Evolutionary conservation across 805 yeast genomes (phyloP).

Genomic region (Hanseniaspora mollemarum): DNA sequence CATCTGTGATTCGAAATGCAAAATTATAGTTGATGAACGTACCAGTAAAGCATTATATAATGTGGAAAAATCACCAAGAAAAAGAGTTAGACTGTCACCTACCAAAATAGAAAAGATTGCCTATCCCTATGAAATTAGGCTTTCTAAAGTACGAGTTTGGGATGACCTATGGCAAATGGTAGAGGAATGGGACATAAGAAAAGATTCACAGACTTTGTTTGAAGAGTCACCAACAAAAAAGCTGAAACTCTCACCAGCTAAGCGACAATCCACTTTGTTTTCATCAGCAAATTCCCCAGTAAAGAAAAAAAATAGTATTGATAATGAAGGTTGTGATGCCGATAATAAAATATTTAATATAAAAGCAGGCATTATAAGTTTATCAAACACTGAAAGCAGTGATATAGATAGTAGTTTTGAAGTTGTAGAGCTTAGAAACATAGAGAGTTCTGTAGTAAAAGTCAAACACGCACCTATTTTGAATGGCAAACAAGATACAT

Average conservation of each 20-base stretch:
- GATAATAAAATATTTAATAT: background rate
- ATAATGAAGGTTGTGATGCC: background rate
- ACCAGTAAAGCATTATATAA: too few relatives aligned
- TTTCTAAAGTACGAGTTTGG: constrained; percentile 7
- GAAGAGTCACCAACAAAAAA: background rate
- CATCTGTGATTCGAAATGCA: background rate
- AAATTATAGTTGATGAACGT: too few relatives aligned
- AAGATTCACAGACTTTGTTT: background rate
- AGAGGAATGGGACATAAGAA: constrained; percentile 2
- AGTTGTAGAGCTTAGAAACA: background rate
- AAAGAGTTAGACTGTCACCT: background rate
- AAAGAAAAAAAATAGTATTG: background rate
- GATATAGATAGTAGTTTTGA: background rate
- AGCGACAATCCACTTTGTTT: background rate
- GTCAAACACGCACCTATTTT: too few relatives aligned
- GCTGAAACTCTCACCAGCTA: background rate
- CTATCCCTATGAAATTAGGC: background rate
- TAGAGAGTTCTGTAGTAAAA: too few relatives aligned
- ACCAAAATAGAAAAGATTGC: background rate
- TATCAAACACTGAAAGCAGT: background rate
- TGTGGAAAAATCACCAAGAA: background rate
- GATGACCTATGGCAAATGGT: constrained; percentile 8
- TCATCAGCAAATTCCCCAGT: background rate
- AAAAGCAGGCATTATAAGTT: background rate
- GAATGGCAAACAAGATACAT: too few relatives aligned